These are phyloP conservation scores for Cryphonectria parasitica DNA, from an alignment of 2,329 filamentous ascomycete genomes.

Conservation along the genomic window DNA sequence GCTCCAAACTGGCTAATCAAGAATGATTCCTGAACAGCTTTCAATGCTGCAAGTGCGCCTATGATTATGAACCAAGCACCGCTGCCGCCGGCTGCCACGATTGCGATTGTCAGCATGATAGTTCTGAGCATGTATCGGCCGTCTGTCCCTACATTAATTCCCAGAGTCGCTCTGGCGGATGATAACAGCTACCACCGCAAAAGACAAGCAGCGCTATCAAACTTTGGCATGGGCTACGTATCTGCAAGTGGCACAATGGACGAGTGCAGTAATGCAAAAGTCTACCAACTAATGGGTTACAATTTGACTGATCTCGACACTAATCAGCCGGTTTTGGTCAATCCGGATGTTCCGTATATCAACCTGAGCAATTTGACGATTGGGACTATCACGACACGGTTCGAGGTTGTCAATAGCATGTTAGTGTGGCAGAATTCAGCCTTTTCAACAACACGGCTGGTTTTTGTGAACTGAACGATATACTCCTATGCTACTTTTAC, in stretches of 20 bases:
- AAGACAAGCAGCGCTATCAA: not conserved
- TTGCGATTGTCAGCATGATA: not conserved
- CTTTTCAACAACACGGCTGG: not conserved
- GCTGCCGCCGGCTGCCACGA: not conserved
- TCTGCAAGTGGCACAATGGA: not conserved
- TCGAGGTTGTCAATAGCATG: not conserved
- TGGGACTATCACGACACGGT: not conserved
- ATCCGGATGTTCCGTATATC: not conserved
- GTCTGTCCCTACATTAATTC: not conserved
- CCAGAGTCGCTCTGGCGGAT: not conserved
- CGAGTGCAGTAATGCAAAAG: not conserved
- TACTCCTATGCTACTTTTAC: constrained; percentile 4
- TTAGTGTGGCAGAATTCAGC: not conserved
- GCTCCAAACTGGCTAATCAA: not conserved
- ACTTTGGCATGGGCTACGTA: not conserved
- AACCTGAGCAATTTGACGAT: not conserved
- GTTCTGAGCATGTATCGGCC: not conserved
- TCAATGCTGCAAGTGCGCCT: not conserved
- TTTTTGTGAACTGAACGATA: not conserved
- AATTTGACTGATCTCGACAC: not conserved
- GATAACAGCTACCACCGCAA: not conserved
- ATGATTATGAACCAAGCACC: not conserved
- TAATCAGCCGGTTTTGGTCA: not conserved
- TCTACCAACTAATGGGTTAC: not conserved
- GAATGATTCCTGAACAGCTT: not conserved